A percentile compares a stretch with the other conserved stretches of the same genome.
Conservation (phyloP, 768 basidiomycete species). For the Candolleomyces eurysporus region DNA sequence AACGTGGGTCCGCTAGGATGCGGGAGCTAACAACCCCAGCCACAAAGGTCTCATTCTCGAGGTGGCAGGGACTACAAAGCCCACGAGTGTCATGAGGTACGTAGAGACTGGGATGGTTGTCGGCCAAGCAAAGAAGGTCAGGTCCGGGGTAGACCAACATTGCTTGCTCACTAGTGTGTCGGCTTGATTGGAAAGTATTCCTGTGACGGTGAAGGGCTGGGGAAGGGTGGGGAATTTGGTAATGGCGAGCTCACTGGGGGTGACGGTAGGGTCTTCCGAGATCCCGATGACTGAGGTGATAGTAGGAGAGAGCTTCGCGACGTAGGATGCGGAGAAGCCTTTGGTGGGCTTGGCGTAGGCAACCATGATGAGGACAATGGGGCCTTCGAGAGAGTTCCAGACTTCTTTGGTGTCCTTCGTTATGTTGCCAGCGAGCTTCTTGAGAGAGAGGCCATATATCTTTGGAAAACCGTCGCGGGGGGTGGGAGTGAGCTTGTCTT, state of each 20-base stretch:
- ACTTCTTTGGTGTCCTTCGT: not conserved
- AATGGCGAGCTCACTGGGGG: not conserved
- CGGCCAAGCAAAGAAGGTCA: not conserved
- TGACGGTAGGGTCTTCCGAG: not conserved
- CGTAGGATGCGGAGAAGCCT: not conserved
- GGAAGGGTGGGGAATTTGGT: not conserved
- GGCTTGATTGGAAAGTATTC: not conserved
- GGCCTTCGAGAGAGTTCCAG: not conserved
- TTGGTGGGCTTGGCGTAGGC: not conserved
- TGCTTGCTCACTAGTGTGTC: not conserved
- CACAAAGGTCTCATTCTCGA: not conserved
- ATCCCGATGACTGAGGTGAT: not conserved
- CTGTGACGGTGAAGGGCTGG: not conserved
- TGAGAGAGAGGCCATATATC: not conserved
- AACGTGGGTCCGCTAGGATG: not conserved
- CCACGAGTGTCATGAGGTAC: not conserved
- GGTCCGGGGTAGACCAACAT: not conserved
- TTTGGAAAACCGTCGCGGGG: not conserved
- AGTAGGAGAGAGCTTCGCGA: not conserved
- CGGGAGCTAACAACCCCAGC: not conserved
- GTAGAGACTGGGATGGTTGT: not conserved
- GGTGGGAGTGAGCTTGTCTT: not conserved
- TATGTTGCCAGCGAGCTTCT: not conserved
- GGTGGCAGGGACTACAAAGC: not conserved
- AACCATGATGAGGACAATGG: not conserved